Percentiles rank a stretch among this genome's conserved stretches.
Evolutionary conservation across 2,329 filamentous ascomycete genomes (phyloP).

Genomic region (Capronia americana): DNA sequence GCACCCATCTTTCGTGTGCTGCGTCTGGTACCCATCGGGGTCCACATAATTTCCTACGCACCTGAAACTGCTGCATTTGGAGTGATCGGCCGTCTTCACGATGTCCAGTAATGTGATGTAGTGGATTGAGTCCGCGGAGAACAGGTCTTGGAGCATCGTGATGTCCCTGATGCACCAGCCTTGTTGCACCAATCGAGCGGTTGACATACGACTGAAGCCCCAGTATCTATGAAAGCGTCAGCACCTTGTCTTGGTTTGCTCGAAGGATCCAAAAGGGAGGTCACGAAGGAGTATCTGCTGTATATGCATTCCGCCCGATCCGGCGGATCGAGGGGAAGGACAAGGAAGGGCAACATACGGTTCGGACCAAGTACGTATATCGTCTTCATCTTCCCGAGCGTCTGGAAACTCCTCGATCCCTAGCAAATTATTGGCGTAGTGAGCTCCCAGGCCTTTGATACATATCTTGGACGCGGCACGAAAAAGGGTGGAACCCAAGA

Average conservation of each 20-base stretch:
- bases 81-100: not conserved
- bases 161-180: not conserved
- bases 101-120: not conserved
- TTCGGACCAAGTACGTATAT: not conserved
- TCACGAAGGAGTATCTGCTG: no score
- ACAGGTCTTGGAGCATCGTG: not conserved
- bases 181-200: not conserved
- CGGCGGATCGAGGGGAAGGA: not conserved
- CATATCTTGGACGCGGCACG: no score
- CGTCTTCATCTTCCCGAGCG: not conserved
- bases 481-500: no score
- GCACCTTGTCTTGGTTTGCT: not conserved
- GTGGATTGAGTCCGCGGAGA: not conserved
- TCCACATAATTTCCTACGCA: not conserved
- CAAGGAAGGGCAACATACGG: not conserved
- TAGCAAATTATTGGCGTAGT: not conserved
- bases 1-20: not conserved
- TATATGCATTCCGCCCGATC: not conserved
- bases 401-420: not conserved
- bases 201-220: not conserved
- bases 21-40: not conserved
- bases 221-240: not conserved
- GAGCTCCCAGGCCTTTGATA: not conserved
- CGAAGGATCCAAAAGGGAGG: no score
- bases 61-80: not conserved